phyloP scores from a whole-genome alignment of 371 early-diverging fungal species.

The Mucor racemosus region DNA sequence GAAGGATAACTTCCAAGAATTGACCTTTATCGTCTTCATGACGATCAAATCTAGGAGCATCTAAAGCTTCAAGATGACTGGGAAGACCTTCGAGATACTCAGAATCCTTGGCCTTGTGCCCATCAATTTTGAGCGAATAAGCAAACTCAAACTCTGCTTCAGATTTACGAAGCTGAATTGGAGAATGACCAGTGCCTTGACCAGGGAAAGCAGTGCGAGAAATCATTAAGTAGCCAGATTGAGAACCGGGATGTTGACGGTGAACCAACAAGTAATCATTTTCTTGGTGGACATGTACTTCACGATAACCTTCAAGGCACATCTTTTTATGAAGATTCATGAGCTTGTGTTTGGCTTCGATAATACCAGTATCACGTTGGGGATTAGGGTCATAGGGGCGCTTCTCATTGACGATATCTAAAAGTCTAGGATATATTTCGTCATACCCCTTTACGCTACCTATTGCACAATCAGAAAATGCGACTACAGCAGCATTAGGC shows the following conservation, averaged over 20 bases:
- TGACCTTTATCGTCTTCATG: conserved; percentile 58
- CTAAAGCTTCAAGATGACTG: conserved; percentile 51
- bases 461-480: conserved; percentile 88
- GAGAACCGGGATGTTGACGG: conserved; percentile 88
- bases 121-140: conserved; percentile 54
- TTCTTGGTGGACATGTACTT: conserved; percentile 95
- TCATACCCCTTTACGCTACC: conserved; percentile 98
- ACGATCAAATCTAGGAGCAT: conserved; percentile 51
- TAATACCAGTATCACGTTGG: conserved; percentile 61
- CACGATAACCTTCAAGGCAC: conserved; percentile 82
- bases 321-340: conserved; percentile 80
- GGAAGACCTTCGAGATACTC: conserved; percentile 62
- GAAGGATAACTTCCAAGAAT: conserved; percentile 66
- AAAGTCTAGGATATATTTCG: conserved; percentile 82
- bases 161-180: conserved; percentile 69
- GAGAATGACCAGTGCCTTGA: conserved; percentile 50
- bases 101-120: conserved; percentile 20
- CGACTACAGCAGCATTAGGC: conserved; percentile 89
- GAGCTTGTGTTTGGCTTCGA: conserved; percentile 74
- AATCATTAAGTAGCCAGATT: conserved; percentile 90
- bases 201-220: conserved; percentile 84
- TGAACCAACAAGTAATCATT: conserved; percentile 90
- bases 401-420: conserved; percentile 89
- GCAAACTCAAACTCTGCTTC: conserved; percentile 55
- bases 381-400: conserved; percentile 71